Conservation (phyloP, 495 filamentous ascomycete species). For the Penicillium cinerascens region DNA sequence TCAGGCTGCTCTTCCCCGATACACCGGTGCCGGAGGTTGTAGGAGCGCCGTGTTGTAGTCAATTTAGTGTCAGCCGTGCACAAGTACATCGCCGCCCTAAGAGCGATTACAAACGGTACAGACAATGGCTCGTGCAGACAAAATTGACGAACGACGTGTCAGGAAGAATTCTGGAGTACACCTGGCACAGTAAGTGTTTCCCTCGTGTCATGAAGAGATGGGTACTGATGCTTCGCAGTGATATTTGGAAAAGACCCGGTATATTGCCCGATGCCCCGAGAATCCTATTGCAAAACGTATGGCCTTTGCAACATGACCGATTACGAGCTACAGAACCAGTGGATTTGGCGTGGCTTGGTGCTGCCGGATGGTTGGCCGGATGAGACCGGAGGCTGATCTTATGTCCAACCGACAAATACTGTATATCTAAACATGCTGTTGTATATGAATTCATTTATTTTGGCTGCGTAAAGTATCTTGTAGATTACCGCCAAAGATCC, state of each 20-base stretch:
- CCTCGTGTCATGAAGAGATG: no score
- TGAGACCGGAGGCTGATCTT: not conserved
- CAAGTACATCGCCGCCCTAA: conserved; percentile 40
- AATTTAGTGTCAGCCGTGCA: conserved; percentile 61
- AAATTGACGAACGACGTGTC: conserved; percentile 45
- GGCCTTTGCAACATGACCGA: conserved; percentile 28
- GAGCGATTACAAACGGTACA: conserved; percentile 50
- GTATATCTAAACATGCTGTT: not conserved
- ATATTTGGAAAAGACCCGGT: conserved; percentile 25
- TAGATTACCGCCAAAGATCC: conserved; percentile 43
- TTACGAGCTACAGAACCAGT: conserved; percentile 15
- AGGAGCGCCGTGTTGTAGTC: conserved; percentile 58
- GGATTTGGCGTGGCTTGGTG: conserved; percentile 22
- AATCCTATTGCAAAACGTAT: conserved; percentile 44
- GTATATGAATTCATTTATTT: not conserved
- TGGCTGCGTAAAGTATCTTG: not conserved
- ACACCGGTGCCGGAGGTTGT: conserved; percentile 27
- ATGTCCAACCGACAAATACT: no score
- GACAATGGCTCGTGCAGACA: conserved; percentile 60
- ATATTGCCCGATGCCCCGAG: conserved; percentile 31
- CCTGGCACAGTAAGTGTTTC: conserved; percentile 55
- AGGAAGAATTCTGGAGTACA: conserved; percentile 65
- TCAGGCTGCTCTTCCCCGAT: conserved; percentile 40
- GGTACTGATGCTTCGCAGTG: no score
- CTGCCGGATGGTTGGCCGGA: conserved; percentile 23